Percentiles rank a stretch among this genome's conserved stretches.
Evolutionary conservation across 2,329 filamentous ascomycete species (phyloP).

Genomic region (Diaporthe sp.): DNA sequence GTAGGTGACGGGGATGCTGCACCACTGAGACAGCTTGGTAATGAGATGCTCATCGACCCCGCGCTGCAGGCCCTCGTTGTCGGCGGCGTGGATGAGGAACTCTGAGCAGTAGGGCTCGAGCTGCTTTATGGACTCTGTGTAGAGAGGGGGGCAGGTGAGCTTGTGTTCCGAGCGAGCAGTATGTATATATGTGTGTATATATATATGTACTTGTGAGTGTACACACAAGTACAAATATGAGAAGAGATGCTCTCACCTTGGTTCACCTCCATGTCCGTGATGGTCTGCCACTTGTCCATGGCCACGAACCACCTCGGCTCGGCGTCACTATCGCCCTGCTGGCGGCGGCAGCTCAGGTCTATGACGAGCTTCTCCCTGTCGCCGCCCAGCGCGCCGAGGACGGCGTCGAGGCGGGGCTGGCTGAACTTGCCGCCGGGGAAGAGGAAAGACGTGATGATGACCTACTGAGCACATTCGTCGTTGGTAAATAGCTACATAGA

Average conservation of each 20-base stretch:
- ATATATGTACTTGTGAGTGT: no score
- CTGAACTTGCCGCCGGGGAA: slow-evolving; percentile 90
- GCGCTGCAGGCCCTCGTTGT: slow-evolving; percentile 93
- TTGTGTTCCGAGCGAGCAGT: no score
- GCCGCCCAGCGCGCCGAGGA: slow-evolving; percentile 79
- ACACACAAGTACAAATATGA: no score
- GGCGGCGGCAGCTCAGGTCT: slow-evolving; percentile 90
- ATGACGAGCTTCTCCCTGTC: slow-evolving; percentile 90
- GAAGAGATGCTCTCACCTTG: slow-evolving; percentile 69
- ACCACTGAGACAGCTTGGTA: slow-evolving; percentile 83
- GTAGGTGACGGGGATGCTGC: slow-evolving; percentile 93
- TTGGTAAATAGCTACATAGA: neutral
- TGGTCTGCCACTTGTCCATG: slow-evolving; percentile 99
- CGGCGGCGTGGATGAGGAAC: slow-evolving; percentile 96
- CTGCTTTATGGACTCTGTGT: slow-evolving; percentile 80
- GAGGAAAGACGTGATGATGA: slow-evolving; percentile 96
- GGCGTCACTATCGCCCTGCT: slow-evolving; percentile 67
- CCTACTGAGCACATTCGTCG: slow-evolving; percentile 66
- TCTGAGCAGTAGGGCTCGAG: slow-evolving; percentile 95
- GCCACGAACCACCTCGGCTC: slow-evolving; percentile 84
- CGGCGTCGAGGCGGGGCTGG: slow-evolving; percentile 78
- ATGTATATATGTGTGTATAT: no score
- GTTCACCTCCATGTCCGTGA: slow-evolving; percentile 95
- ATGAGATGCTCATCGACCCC: slow-evolving; percentile 93
- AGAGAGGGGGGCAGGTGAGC: no score